A percentile compares a stretch with the other conserved stretches of the same genome.
Evolutionary conservation across 139 green algal species (phyloP).

Genomic region (Klebsormidium nitens): DNA sequence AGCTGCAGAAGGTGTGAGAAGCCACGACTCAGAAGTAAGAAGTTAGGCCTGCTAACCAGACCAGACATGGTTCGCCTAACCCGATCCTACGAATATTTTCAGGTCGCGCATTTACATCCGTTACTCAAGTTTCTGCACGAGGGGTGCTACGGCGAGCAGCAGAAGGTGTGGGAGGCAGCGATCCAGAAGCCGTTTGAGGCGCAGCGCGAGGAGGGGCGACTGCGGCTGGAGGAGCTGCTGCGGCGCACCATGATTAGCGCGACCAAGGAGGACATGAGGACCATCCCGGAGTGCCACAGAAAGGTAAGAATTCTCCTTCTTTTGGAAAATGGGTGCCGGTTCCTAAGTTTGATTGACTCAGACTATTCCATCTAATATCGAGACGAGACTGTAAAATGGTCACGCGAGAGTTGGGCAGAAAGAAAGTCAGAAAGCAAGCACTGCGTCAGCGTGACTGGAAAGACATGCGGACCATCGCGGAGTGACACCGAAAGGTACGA

Average conservation of each 20-base stretch:
- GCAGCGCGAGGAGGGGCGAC: conserved; percentile 38
- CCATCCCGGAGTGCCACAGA: conserved; percentile 51
- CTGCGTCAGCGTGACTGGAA: too few relatives aligned
- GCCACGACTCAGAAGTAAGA: conserved; percentile 46
- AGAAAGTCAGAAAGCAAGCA: too few relatives aligned
- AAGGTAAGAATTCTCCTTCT: conserved; percentile 22
- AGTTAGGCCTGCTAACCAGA: too few relatives aligned
- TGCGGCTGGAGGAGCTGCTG: conserved; percentile 65
- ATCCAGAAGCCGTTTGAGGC: conserved; percentile 67
- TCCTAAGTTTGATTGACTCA: too few relatives aligned
- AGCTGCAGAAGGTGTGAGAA: conserved; percentile 41
- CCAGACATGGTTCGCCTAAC: too few relatives aligned
- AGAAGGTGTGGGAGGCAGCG: conserved; percentile 48
- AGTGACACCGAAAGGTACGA: too few relatives aligned
- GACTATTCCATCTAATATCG: too few relatives aligned
- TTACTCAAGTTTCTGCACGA: conserved; percentile 85
- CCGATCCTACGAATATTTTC: conserved; percentile 31
- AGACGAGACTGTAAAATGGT: too few relatives aligned
- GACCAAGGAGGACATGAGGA: conserved; percentile 68
- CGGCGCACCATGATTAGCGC: conserved; percentile 67
- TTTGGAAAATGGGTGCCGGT: too few relatives aligned
- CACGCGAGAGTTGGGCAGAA: too few relatives aligned
- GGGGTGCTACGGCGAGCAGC: conserved; percentile 53
- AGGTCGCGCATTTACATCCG: too few relatives aligned
- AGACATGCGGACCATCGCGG: too few relatives aligned